Base-by-base conservation (phyloP, 768 basidiomycete species). In the Pholiota microspora region DNA sequence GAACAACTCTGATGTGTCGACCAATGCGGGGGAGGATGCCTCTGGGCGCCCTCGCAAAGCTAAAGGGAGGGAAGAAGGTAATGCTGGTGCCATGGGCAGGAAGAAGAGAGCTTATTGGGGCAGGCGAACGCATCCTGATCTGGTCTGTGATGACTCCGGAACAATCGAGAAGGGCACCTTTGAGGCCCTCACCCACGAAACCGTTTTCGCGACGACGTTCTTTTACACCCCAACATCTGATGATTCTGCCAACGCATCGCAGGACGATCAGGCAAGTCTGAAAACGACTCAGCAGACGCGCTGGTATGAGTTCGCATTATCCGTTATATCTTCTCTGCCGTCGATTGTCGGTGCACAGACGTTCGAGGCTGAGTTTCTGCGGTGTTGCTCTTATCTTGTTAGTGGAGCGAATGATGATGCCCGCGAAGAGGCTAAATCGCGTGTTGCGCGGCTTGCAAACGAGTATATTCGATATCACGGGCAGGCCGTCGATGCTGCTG, bases 171-270 rank as follows among this genome's bases (percentile, higher is more conserved):
- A 81, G 46, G 92, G 91, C 10, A 85, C 83, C 0, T 79, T 84
- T 35, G 92, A 93, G 66, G 90, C 93, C 0, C 76, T 94, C 5
- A 71, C 87, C 0, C 92, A 95, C 62, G 93, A 94, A 69, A 72
- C 82, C 9, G 84, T 91, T 10, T 94, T 94, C 65, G 86, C 80
- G 10, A 92, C 90, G 0, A 84, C 82, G 12, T 90, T 71, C 32
- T 45, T 28, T 21, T 15, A 18, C 24, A 25, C 66, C 47, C 21
- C 57, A 29, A 32, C 53, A 35, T 29, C 47, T 27, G 54, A 45
- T 6, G 63, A 65, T n/a, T 57, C 53, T 8, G 46, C 23, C 25
- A 38, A 53, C 27, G 24, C 49, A 28, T 56, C 40, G n/a, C 53
- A 60, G 18, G 29, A 44, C 16, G 62, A 64, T 23, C 57, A 53